Evolutionary conservation across 257 asterid species (phyloP).

Genomic region (Nicotiana obtusifolia): DNA sequence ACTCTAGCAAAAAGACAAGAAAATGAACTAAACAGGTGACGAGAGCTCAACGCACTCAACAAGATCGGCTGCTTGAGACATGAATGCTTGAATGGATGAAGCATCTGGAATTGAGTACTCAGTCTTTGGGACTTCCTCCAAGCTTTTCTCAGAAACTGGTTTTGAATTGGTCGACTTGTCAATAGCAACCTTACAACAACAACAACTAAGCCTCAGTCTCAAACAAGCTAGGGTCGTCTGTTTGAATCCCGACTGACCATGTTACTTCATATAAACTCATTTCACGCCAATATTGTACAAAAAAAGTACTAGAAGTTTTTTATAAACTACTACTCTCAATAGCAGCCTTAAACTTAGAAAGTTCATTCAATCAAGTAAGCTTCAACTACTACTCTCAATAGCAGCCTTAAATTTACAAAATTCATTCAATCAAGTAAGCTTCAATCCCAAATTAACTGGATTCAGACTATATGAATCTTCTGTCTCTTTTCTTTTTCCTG

Average conservation of each 20-base stretch:
- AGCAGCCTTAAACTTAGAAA: background rate
- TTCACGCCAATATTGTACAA: no score
- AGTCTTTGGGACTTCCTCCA: conserved; percentile 18
- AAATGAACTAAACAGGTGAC: background rate
- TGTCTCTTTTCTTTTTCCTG: background rate
- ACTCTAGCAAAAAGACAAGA: background rate
- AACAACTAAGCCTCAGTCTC: conserved; percentile 9
- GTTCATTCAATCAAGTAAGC: background rate
- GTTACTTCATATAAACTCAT: no score
- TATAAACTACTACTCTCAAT: no score
- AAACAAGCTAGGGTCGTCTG: background rate
- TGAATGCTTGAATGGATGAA: conserved; percentile 37
- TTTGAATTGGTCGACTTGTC: conserved; percentile 30
- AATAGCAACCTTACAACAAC: conserved; percentile 26
- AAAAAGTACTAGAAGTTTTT: no score
- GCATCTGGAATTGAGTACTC: conserved; percentile 36
- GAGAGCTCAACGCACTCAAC: conserved; percentile 34
- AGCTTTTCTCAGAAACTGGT: conserved; percentile 22
- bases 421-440: background rate
- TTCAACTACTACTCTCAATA: background rate
- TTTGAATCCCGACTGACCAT: no score
- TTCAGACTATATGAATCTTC: background rate
- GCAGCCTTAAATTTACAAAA: background rate
- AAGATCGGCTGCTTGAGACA: conserved; percentile 44
- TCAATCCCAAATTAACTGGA: background rate